phyloP scores from a whole-genome alignment of 1,284 basidiomycete genomes.

The Grifola frondosa region DNA sequence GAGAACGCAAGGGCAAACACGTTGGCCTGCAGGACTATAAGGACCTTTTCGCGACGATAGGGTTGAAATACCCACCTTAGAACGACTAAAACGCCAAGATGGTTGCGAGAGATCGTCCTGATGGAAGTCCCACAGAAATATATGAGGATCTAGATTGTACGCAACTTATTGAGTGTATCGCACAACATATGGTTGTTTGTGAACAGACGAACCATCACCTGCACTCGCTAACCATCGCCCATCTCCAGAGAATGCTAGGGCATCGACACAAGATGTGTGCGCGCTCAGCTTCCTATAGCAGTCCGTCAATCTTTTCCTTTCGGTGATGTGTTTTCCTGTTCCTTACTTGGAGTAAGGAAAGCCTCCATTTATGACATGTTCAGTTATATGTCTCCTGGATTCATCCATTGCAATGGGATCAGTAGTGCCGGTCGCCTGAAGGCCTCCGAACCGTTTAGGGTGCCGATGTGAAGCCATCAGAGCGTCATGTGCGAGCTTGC shows the following conservation, averaged over 20 bases:
- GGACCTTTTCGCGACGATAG: background rate
- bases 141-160: slow-evolving; percentile 47
- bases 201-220: slow-evolving; percentile 71
- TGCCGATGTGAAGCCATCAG: too few relatives aligned
- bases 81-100: slow-evolving; percentile 48
- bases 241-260: slow-evolving; percentile 60
- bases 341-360: slow-evolving; percentile 17
- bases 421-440: too few relatives aligned
- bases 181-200: background rate
- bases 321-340: too few relatives aligned
- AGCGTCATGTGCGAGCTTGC: too few relatives aligned
- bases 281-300: slow-evolving; percentile 49
- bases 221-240: slow-evolving; percentile 74
- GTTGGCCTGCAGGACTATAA: slow-evolving; percentile 59
- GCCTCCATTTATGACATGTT: slow-evolving; percentile 7
- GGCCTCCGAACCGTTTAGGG: too few relatives aligned
- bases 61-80: slow-evolving; percentile 37
- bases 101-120: slow-evolving; percentile 55
- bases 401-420: too few relatives aligned
- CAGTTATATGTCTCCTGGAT: too few relatives aligned
- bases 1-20: slow-evolving; percentile 72
- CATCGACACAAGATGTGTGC: slow-evolving; percentile 74
- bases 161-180: background rate
- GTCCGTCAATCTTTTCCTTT: background rate
- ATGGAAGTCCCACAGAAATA: slow-evolving; percentile 71